Evolutionary conservation across 495 filamentous ascomycete genomes (phyloP), one percentile per base, ranked within the genome.

Genomic region (Hypoxylon lenormandii): DNA sequence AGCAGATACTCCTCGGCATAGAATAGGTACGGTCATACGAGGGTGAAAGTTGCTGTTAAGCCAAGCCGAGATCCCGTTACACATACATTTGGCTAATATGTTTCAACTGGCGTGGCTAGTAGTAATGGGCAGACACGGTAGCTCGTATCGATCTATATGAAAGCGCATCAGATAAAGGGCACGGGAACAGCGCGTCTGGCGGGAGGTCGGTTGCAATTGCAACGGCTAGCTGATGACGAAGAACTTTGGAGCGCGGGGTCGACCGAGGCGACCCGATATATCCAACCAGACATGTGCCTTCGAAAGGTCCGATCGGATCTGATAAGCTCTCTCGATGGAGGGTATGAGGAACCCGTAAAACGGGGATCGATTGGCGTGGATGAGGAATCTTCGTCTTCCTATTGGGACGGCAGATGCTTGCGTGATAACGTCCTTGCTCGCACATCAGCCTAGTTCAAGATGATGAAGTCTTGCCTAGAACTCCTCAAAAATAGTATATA

Each of bases 341-440:
- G 69, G 62, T 43, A n/a, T 5, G 49, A 36, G 26, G 15, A 28
- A 59, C 53, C 37, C 16, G 19, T 13, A 30, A 54, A 43, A 37
- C 22, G 66, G 65, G 28, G 28, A 48, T 58, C 12, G 28, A 51
- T 60, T 26, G 43, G 30, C 15, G 30, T 23, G 33, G 43, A 16
- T 18, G 19, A 50, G 8, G 38, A n/a, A 66, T 62, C 23, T 50
- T 11, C 10, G 10, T 10, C 36, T 51, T 76, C 66, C 68, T 66
- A 76, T 76, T 76, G 74, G 74, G 74, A 65, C 33, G 46, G 57
- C 40, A 57, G 53, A 45, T 36, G 16, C 43, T 76, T 74, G 74
- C 74, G 74, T 69, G 66, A 76, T 76, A 42, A 46, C 48, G 67
- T 21, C 58, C 67, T 51, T 70, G 67, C 64, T 73, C 72, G 67